phyloP scores from a whole-genome alignment of 345 rosid species.

The Adansonia digitata region DNA sequence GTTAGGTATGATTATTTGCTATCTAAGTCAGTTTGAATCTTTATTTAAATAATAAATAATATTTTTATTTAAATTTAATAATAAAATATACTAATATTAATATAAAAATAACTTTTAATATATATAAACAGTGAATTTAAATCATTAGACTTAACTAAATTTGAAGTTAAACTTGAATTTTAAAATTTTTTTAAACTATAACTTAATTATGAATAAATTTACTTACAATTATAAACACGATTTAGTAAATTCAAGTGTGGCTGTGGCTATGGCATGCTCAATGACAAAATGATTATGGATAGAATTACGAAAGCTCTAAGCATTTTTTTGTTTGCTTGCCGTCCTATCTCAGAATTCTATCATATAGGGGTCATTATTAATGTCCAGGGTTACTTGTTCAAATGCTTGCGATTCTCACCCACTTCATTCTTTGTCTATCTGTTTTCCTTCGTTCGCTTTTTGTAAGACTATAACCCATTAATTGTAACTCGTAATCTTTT shows the following conservation, averaged over 20 bases:
- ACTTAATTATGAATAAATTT: too few species aligned
- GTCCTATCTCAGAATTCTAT: constrained; percentile 4
- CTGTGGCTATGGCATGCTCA: not conserved
- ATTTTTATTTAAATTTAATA: too few species aligned
- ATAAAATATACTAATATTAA: too few species aligned
- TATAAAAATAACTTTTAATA: too few species aligned
- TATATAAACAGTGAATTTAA: too few species aligned
- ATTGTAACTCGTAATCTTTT: not conserved
- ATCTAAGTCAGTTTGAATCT: too few species aligned
- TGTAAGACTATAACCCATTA: not conserved
- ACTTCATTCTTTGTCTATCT: not conserved
- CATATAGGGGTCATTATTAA: not conserved
- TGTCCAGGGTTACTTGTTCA: not conserved
- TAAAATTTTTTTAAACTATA: too few species aligned
- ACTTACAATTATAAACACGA: too few species aligned
- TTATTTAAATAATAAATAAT: too few species aligned
- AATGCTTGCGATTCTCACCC: not conserved
- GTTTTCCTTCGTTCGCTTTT: not conserved
- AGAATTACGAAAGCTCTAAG: not conserved
- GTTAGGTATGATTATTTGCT: too few species aligned
- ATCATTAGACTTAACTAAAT: too few species aligned
- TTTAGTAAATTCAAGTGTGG: not conserved
- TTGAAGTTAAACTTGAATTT: too few species aligned
- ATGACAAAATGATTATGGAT: not conserved
- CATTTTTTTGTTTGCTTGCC: not conserved